A percentile compares a stretch with the other conserved stretches of the same genome.
Evolutionary conservation across 2,329 filamentous ascomycete genomes (phyloP).

Genomic region (Cladosporium oxysporum): DNA sequence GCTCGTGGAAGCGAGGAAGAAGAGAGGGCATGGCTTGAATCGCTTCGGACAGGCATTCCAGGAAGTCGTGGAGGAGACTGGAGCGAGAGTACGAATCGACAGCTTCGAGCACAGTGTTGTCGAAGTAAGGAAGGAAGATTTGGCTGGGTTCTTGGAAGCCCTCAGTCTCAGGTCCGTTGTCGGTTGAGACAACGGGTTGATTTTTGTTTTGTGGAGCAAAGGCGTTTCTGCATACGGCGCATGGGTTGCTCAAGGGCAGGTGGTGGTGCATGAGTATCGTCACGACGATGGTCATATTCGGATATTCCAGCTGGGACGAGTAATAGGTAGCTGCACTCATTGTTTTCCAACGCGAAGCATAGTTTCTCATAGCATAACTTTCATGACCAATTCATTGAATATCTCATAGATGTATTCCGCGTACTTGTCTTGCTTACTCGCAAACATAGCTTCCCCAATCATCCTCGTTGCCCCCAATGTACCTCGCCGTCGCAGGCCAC

Average conservation of each 20-base stretch:
- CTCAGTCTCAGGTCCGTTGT: constrained; percentile 88
- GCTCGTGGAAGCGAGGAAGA: constrained; percentile 57
- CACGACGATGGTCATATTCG: not conserved
- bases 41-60: constrained; percentile 94
- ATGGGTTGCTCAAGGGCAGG: not conserved
- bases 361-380: not conserved
- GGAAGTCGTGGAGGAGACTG: constrained; percentile 89
- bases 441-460: constrained; percentile 32
- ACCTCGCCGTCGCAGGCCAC: constrained; percentile 38
- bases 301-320: not conserved
- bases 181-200: constrained; percentile 40
- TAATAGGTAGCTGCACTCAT: constrained; percentile 9
- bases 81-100: constrained; percentile 85
- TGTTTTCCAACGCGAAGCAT: not conserved
- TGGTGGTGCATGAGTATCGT: not conserved
- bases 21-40: constrained; percentile 75
- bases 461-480: constrained; percentile 26
- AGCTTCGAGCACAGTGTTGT: constrained; percentile 97
- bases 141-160: constrained; percentile 85
- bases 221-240: not conserved
- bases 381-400: not conserved
- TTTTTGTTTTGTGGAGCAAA: not conserved
- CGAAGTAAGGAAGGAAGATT: constrained; percentile 94
- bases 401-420: not conserved
- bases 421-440: constrained; percentile 19